These are phyloP conservation scores for Paracorniculantispora psalliotae DNA, from an alignment of 2,329 filamentous ascomycete species.

Conservation along the genomic window DNA sequence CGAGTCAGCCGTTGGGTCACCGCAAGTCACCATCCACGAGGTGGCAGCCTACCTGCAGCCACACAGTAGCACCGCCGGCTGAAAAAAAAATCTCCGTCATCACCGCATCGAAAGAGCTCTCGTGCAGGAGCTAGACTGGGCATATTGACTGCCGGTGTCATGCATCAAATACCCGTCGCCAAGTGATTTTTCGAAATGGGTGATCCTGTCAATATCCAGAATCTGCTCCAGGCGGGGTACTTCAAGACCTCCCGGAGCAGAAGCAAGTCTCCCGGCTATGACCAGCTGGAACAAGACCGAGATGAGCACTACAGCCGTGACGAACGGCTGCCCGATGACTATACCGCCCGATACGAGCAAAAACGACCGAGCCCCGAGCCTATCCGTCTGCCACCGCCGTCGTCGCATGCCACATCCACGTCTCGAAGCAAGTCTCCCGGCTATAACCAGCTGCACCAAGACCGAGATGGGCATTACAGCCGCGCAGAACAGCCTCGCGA, in stretches of 20 bases:
- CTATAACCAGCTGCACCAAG: too few species aligned
- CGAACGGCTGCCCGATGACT: not conserved
- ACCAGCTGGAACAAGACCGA: not conserved
- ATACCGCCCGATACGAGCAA: not conserved
- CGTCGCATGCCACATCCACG: not conserved
- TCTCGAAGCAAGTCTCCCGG: not conserved
- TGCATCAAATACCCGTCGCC: slow-evolving; percentile 8
- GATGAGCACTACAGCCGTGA: not conserved
- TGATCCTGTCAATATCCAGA: slow-evolving; percentile 39
- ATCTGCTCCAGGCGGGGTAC: slow-evolving; percentile 45
- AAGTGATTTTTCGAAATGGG: slow-evolving; percentile 33
- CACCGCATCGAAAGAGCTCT: not conserved
- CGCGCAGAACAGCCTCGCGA: too few species aligned
- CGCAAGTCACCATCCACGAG: not conserved
- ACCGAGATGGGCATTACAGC: too few species aligned
- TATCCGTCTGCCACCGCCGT: slow-evolving; percentile 10
- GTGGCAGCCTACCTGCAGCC: not conserved
- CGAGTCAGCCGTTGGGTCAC: not conserved
- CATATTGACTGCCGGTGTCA: not conserved
- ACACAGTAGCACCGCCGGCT: not conserved
- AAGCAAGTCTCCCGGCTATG: slow-evolving; percentile 4
- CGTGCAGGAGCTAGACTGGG: not conserved
- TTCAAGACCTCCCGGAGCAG: slow-evolving; percentile 43
- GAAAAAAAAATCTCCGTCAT: not conserved
- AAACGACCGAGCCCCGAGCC: not conserved